A percentile compares a stretch with the other conserved stretches of the same genome.
phyloP scores from a whole-genome alignment of 305 asterid genomes.

The Fraxinus floribunda region DNA sequence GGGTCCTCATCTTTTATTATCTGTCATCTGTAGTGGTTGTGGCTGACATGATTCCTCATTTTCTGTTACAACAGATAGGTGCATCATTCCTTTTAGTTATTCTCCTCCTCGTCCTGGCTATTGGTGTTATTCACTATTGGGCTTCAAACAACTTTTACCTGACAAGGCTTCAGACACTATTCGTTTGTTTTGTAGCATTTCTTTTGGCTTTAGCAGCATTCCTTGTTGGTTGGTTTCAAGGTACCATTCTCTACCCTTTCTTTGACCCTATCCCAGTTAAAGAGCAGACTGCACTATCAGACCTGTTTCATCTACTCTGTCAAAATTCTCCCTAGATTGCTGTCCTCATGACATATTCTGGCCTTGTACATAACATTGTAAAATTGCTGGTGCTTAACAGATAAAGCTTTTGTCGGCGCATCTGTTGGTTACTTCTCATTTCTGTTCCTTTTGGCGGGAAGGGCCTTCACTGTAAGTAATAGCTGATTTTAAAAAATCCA shows the following conservation, averaged over 20 bases:
- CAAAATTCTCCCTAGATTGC: neutral
- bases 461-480: slow-evolving; percentile 94
- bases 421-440: slow-evolving; percentile 99
- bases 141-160: slow-evolving; percentile 96
- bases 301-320: slow-evolving; percentile 11
- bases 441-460: slow-evolving; percentile 93
- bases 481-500: neutral
- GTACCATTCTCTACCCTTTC: slow-evolving; percentile 32
- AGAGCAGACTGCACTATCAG: slow-evolving; percentile 10
- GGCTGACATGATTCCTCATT: slow-evolving; percentile 24
- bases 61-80: slow-evolving; percentile 69
- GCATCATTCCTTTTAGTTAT: slow-evolving; percentile 89
- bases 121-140: slow-evolving; percentile 96
- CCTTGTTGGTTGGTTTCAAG: slow-evolving; percentile 83
- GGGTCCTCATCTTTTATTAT: slow-evolving; percentile 14
- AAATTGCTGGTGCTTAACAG: slow-evolving; percentile 41
- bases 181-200: slow-evolving; percentile 93
- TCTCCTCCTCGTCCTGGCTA: slow-evolving; percentile 87
- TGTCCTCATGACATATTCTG: neutral
- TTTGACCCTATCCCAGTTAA: slow-evolving; percentile 11
- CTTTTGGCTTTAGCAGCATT: slow-evolving; percentile 98
- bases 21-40: slow-evolving; percentile 8
- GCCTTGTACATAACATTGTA: slow-evolving; percentile 11
- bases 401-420: slow-evolving; percentile 88
- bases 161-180: slow-evolving; percentile 88